Percentiles rank a stretch among this genome's conserved stretches.
Conservation (phyloP, 495 filamentous ascomycete genomes). For the Cercophora scortea region DNA sequence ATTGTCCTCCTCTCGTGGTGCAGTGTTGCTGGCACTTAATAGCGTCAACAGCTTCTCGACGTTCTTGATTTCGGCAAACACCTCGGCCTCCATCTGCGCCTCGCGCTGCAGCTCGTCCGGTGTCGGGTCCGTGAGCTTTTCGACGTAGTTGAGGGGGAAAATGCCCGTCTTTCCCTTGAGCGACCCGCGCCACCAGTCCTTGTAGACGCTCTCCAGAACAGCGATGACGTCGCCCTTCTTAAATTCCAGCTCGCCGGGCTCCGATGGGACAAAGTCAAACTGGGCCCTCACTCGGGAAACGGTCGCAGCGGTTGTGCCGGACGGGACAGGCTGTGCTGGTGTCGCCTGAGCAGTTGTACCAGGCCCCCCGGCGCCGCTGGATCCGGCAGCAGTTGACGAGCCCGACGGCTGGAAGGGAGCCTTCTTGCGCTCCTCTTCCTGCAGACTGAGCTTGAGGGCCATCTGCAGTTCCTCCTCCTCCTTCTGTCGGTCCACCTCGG, state of each 20-base stretch:
- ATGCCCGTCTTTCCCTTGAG: conserved; percentile 92
- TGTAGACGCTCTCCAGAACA: conserved; percentile 93
- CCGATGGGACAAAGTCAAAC: conserved; percentile 90
- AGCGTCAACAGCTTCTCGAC: conserved; percentile 94
- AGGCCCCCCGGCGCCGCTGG: not conserved
- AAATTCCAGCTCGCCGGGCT: conserved; percentile 90
- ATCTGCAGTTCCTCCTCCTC: conserved; percentile 98
- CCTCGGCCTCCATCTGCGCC: conserved; percentile 94
- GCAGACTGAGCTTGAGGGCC: conserved; percentile 84
- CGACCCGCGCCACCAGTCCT: conserved; percentile 99
- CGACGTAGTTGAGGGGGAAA: conserved; percentile 97
- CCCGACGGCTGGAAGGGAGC: conserved; percentile 20
- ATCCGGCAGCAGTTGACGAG: conserved; percentile 23
- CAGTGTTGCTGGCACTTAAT: conserved; percentile 87
- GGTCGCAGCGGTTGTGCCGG: conserved; percentile 86
- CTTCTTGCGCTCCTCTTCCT: conserved; percentile 61
- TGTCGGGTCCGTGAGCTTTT: conserved; percentile 92
- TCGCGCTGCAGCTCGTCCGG: conserved; percentile 90
- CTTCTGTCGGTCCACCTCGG: conserved; percentile 82
- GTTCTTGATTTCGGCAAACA: conserved; percentile 98
- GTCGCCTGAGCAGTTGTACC: conserved; percentile 19
- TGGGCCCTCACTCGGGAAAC: conserved; percentile 90
- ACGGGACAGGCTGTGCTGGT: conserved; percentile 31
- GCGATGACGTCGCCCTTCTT: conserved; percentile 96
- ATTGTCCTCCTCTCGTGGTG: conserved; percentile 77